A percentile compares a stretch with the other conserved stretches of the same genome.
These are phyloP conservation scores for Phialophora verrucosa DNA, from an alignment of 2,329 filamentous ascomycete species.

Conservation along the genomic window DNA sequence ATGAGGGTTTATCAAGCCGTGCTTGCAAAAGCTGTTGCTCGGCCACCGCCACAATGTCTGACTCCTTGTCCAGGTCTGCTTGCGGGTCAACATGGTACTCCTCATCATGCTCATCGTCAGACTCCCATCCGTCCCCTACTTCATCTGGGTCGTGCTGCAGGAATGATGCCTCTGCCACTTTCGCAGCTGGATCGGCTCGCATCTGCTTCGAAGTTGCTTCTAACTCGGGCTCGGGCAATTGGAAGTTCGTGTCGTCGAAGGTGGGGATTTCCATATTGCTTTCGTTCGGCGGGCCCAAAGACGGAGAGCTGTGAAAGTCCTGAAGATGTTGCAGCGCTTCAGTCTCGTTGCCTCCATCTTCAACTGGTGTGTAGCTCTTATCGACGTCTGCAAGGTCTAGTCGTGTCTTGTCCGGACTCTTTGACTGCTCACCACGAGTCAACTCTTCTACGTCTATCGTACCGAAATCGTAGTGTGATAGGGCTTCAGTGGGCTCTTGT, in stretches of 20 bases:
- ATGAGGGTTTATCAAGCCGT: slow-evolving; percentile 4
- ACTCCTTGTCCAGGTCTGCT: background rate
- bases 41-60: background rate
- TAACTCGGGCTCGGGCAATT: slow-evolving; percentile 39
- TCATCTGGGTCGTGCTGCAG: background rate
- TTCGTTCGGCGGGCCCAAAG: slow-evolving; percentile 22
- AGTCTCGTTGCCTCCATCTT: slow-evolving; percentile 42
- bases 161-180: slow-evolving; percentile 27
- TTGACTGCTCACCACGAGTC: slow-evolving; percentile 22
- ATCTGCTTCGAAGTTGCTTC: slow-evolving; percentile 44
- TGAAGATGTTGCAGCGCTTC: slow-evolving; percentile 31
- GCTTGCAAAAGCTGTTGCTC: background rate
- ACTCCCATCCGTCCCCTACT: slow-evolving; percentile 21
- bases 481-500: slow-evolving; percentile 46
- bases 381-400: slow-evolving; percentile 50
- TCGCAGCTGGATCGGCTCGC: slow-evolving; percentile 36
- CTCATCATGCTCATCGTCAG: background rate
- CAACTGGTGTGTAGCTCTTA: slow-evolving; percentile 46
- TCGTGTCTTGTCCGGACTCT: slow-evolving; percentile 45
- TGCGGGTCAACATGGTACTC: background rate
- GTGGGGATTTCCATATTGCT: slow-evolving; percentile 45
- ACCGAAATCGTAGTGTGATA: slow-evolving; percentile 53
- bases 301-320: slow-evolving; percentile 27
- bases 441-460: slow-evolving; percentile 50
- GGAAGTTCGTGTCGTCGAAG: slow-evolving; percentile 41